Evolutionary conservation across 805 yeast genomes (phyloP), one percentile per base, ranked within the genome.

Genomic region (Candida tammaniensis): DNA sequence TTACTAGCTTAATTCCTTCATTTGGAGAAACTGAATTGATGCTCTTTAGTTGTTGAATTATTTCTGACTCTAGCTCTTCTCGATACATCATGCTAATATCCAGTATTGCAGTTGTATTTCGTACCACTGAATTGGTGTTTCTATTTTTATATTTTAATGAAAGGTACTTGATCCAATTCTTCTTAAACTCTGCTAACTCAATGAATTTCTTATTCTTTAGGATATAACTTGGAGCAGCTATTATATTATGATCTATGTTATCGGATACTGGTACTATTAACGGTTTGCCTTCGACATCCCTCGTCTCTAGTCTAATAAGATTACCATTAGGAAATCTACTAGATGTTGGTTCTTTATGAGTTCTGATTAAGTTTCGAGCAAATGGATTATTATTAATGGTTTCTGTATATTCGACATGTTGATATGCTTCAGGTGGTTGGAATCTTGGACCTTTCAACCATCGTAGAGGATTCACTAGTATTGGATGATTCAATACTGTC

Each of bases 311-410:
- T 15, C 30, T 34, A 17, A 23, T 13, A 17, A 33, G 40, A 31
- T 44, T 46, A 8, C 67, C 66, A 16, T 38, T 47, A 4, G 68
- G 61, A 33, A 54, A 60, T 27, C 58, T 42, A 12, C 15, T 14
- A 19, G 39, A 39, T 11, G 46, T 38, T 2, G 54, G 47, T 31
- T 59, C 65, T 17, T 47, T 39, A 24, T 52, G 52, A 7, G 65
- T 57, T n/a, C 44, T 44, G 7, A 30, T 13, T 5, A 65, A 42
- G 3, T 46, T 40, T 4, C 33, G 22, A 2, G 60, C 61, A 37
- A 57, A 57, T 5, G 68, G 66, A 32, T 64, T 60, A 5, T 35
- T 20, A 3, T 38, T 24, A 2, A 59, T 28, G 2, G 44, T 21
- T 5, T 31, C 23, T 3, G 52, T 17, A 22, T 51, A 52, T 3